Evolutionary conservation across 257 asterid genomes (phyloP).

Genomic region (Avicennia marina): DNA sequence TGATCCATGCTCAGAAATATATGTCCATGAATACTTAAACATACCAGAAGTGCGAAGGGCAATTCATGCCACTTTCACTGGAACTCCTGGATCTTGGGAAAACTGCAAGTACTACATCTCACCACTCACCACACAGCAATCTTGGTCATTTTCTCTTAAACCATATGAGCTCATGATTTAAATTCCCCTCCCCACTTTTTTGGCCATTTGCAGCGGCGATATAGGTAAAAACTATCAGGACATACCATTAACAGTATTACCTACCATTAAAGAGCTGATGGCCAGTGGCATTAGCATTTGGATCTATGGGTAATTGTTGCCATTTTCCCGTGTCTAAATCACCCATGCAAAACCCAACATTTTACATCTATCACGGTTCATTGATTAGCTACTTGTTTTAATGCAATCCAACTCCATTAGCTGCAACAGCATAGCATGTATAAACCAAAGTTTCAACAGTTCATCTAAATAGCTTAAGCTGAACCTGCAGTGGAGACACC

Average conservation of each 20-base stretch:
- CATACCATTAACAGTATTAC: slow-evolving; percentile 29
- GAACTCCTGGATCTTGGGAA: slow-evolving; percentile 36
- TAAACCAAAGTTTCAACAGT: too few relatives aligned
- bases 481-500: slow-evolving; percentile 40
- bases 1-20: slow-evolving; percentile 48
- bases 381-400: too few relatives aligned
- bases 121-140: too few relatives aligned
- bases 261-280: slow-evolving; percentile 37
- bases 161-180: too few relatives aligned
- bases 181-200: too few relatives aligned
- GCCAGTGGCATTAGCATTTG: slow-evolving; percentile 41
- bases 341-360: too few relatives aligned
- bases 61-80: slow-evolving; percentile 40
- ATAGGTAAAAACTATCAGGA: slow-evolving; percentile 22
- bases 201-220: slow-evolving; percentile 14
- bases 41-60: slow-evolving; percentile 41
- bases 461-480: too few relatives aligned
- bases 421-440: too few relatives aligned
- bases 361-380: too few relatives aligned
- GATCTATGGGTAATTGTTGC: slow-evolving; percentile 35
- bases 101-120: slow-evolving; percentile 39
- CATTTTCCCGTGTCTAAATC: too few relatives aligned
- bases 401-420: too few relatives aligned
- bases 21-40: slow-evolving; percentile 33
- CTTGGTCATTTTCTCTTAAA: too few relatives aligned